Evolutionary conservation across 2,329 filamentous ascomycete species (phyloP).

Genomic region (Calonectria montana): DNA sequence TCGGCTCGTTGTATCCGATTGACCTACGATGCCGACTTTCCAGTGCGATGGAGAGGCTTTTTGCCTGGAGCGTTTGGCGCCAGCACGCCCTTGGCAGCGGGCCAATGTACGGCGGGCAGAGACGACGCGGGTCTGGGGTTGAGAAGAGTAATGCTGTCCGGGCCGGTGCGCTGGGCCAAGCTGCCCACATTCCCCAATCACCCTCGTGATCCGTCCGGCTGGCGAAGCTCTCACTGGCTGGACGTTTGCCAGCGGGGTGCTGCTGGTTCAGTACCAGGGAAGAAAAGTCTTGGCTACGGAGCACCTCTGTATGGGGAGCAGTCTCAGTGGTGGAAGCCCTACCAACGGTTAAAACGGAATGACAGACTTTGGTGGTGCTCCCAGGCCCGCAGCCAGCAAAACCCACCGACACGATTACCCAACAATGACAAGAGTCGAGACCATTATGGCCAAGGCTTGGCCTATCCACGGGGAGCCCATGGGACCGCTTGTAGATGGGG

Average conservation of each 20-base stretch:
- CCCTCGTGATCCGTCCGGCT: neutral
- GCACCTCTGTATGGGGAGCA: neutral
- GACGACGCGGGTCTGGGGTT: slow-evolving; percentile 20
- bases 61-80: slow-evolving; percentile 26
- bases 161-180: slow-evolving; percentile 22
- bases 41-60: slow-evolving; percentile 27
- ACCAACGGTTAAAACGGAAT: slow-evolving; percentile 13
- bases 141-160: slow-evolving; percentile 8
- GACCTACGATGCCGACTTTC: slow-evolving; percentile 37
- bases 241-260: neutral
- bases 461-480: slow-evolving; percentile 33
- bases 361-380: neutral
- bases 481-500: slow-evolving; percentile 22
- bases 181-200: neutral
- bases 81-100: slow-evolving; percentile 27
- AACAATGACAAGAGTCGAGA: slow-evolving; percentile 38
- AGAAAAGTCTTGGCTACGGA: slow-evolving; percentile 25
- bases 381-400: slow-evolving; percentile 22
- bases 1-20: slow-evolving; percentile 45
- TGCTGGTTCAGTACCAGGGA: slow-evolving; percentile 12
- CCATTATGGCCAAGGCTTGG: slow-evolving; percentile 44
- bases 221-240: slow-evolving; percentile 11
- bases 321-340: neutral
- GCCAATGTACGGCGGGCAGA: slow-evolving; percentile 34
- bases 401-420: slow-evolving; percentile 29